These are phyloP conservation scores for Fusarium veterinarium DNA, from an alignment of 2,329 filamentous ascomycete species.

Conservation along the genomic window DNA sequence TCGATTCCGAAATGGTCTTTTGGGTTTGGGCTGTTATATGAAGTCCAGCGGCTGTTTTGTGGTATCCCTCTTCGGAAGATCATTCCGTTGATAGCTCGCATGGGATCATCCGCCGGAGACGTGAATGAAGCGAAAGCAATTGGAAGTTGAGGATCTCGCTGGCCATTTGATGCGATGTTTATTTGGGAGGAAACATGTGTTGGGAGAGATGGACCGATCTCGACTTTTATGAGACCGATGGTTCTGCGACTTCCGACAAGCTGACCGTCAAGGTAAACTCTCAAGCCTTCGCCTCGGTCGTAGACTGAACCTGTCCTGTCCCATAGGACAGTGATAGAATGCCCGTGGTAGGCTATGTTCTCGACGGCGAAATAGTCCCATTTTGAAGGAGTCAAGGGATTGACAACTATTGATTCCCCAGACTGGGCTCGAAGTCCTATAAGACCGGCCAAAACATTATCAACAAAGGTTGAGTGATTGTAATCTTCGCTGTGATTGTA, in stretches of 20 bases:
- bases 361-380: background rate
- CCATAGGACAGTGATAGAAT: background rate
- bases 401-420: background rate
- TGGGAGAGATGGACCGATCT: background rate
- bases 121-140: background rate
- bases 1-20: background rate
- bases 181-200: fast-evolving
- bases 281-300: background rate
- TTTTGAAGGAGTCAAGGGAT: background rate
- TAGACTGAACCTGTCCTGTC: background rate
- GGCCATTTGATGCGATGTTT: background rate
- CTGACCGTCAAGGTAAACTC: background rate
- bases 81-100: background rate
- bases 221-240: background rate
- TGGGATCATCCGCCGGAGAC: background rate
- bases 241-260: background rate
- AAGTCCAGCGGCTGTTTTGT: constrained; percentile 1
- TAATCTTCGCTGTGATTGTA: constrained; percentile 5
- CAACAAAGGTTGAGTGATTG: background rate
- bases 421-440: background rate
- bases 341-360: background rate
- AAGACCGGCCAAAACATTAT: background rate
- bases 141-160: background rate
- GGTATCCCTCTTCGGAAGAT: background rate
- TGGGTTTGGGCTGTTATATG: background rate